A percentile compares a stretch with the other conserved stretches of the same genome.
Evolutionary conservation across 495 filamentous ascomycete species (phyloP).

Genomic region (Bacidia gigantensis): DNA sequence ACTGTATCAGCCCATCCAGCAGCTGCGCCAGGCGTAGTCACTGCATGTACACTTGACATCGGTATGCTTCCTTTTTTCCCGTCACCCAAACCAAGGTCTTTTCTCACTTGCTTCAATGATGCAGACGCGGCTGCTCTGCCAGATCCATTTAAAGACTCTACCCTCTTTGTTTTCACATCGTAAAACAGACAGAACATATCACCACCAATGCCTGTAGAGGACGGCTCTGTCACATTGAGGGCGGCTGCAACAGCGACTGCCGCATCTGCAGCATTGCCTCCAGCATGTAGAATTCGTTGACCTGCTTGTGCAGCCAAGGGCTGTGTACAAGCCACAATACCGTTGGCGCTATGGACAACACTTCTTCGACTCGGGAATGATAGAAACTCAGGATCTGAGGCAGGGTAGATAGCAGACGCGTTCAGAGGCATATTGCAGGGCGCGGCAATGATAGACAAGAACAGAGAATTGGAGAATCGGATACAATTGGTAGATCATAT

Average conservation of each 20-base stretch:
- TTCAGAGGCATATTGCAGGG: constrained; percentile 49
- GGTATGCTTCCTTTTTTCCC: constrained; percentile 53
- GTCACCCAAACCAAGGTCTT: constrained; percentile 52
- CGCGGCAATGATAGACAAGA: too few relatives aligned
- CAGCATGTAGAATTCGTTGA: constrained; percentile 64
- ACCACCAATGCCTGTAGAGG: constrained; percentile 90
- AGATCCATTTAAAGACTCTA: constrained; percentile 81
- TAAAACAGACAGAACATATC: constrained; percentile 98
- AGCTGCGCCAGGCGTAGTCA: constrained; percentile 78
- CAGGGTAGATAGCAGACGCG: constrained; percentile 47
- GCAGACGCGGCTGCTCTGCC: constrained; percentile 60
- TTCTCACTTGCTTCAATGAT: constrained; percentile 54
- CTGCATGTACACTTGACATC: constrained; percentile 60
- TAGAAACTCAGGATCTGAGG: constrained; percentile 41
- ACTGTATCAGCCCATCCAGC: constrained; percentile 91
- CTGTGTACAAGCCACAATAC: constrained; percentile 84
- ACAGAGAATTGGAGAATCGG: too few relatives aligned
- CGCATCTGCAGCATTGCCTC: constrained; percentile 93
- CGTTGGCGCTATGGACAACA: constrained; percentile 83
- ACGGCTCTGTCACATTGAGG: constrained; percentile 86
- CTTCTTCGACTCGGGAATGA: constrained; percentile 76
- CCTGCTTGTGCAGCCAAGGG: constrained; percentile 83
- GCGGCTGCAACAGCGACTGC: constrained; percentile 84
- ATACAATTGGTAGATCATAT: too few relatives aligned
- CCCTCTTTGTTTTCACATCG: constrained; percentile 62